phyloP scores from a whole-genome alignment of 1,139 yeast genomes.

The Pichia sp. region DNA sequence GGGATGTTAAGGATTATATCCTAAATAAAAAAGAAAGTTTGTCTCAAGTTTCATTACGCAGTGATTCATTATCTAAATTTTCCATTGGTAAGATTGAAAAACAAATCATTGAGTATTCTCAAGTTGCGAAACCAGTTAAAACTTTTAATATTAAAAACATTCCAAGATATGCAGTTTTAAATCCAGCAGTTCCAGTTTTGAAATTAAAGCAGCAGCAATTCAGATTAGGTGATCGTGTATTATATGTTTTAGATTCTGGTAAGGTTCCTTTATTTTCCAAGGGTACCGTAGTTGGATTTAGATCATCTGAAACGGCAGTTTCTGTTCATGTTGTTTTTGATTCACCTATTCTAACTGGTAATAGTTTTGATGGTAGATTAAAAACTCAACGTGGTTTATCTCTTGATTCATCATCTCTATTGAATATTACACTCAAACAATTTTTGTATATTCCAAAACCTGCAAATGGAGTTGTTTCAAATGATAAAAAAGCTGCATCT shows the following conservation, averaged over 20 bases:
- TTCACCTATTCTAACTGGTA: conserved; percentile 74
- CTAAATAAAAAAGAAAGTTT: conserved; percentile 49
- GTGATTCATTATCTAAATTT: conserved; percentile 68
- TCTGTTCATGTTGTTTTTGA: conserved; percentile 78
- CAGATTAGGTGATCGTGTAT: conserved; percentile 82
- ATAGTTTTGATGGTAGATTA: conserved; percentile 70
- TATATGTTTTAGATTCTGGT: conserved; percentile 80
- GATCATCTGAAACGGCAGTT: conserved; percentile 52
- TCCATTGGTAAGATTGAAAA: conserved; percentile 66
- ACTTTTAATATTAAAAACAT: conserved; percentile 68
- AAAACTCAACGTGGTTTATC: conserved; percentile 75
- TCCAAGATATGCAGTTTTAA: conserved; percentile 77
- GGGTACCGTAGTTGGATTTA: conserved; percentile 86
- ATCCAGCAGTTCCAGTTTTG: conserved; percentile 69
- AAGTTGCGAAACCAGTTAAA: conserved; percentile 38
- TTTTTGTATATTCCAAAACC: conserved; percentile 62
- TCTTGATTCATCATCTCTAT: conserved; percentile 72
- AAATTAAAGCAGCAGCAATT: conserved; percentile 71
- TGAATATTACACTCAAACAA: conserved; percentile 71
- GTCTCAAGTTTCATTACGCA: conserved; percentile 63
- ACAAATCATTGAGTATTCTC: conserved; percentile 45
- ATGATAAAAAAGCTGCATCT: background rate
- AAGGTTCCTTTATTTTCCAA: conserved; percentile 82
- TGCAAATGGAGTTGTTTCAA: conserved; percentile 22
- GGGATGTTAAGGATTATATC: conserved; percentile 51